Evolutionary conservation across 2,329 filamentous ascomycete species (phyloP), one percentile per base, ranked within the genome.

Genomic region (Tolypocladium cylindrosporum): DNA sequence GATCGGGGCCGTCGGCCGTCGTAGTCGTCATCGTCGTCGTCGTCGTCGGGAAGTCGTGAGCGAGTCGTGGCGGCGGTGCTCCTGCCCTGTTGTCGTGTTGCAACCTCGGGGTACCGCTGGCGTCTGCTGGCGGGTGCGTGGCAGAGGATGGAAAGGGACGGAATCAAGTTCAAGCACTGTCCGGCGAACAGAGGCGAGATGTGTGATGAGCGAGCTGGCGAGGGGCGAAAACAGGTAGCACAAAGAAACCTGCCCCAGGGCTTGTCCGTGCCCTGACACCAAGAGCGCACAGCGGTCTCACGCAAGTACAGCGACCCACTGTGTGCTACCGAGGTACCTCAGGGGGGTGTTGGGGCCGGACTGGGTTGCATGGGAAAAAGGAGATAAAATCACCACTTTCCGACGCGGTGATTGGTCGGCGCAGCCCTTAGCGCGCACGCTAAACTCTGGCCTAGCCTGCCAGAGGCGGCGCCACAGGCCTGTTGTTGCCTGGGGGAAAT

Each of bases 401-500:
- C 27, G n/a, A 45, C 13, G 14, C 31, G 54, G 19, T 77, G 72
- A 78, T 78, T 78, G 74, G 76, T 61, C 60, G 37, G 58, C 40
- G 61, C 10, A 51, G 21, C 57, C 59, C 60, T 67, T 73, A 74
- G 74, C 68, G 68, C 63, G 45, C 36, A 61, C 63, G 63, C 71
- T 72, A 74, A 71, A 65, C 64, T 68, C 66, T 68, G 66, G 68
- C 69, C 69, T 70, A 71, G 68, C 67, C 69, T 70, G 65, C 68
- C 68, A 72, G 69, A 70, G 66, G 64, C 71, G 69, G 70, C 75
- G 74, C 75, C 74, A 77, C 75, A 70, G 67, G 68, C 67, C 69
- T 71, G 71, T 70, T 68, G 73, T 70, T 75, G 74, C 74, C 75
- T 76, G 66, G 75, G 73, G 66, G 64, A 68, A 67, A 61, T 71